A percentile compares a stretch with the other conserved stretches of the same genome.
These are phyloP conservation scores for Rhododendron williamsianum DNA, from an alignment of 148 eudicot genomes.

Conservation along the genomic window DNA sequence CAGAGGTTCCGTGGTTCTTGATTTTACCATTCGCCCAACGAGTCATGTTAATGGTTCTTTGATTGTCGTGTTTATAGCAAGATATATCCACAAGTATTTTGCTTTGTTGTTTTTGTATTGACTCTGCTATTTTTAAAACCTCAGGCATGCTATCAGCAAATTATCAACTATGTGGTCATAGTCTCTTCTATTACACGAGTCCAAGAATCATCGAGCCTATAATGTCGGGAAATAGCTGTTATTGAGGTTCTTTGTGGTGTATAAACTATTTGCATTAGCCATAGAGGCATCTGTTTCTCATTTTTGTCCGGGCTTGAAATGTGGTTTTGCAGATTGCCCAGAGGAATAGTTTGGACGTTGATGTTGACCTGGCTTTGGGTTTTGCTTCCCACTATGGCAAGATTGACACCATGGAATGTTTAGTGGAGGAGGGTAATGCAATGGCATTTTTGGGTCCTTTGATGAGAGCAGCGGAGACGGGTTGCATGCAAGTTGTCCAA, in stretches of 20 bases:
- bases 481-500: conserved; percentile 76
- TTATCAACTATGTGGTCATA: not conserved
- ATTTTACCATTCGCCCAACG: not conserved
- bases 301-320: not conserved
- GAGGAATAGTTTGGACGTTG: conserved; percentile 91
- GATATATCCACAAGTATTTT: not conserved
- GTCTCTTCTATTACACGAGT: not conserved
- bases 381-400: conserved; percentile 93
- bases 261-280: not conserved
- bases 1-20: not conserved
- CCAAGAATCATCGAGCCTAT: not conserved
- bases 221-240: not conserved
- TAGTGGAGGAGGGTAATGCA: conserved; percentile 93
- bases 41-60: not conserved
- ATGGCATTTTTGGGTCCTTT: conserved; percentile 93
- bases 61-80: not conserved
- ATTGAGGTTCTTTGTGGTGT: not conserved
- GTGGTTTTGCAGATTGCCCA: conserved; percentile 66
- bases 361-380: conserved; percentile 90
- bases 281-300: not conserved
- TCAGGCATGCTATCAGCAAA: not conserved
- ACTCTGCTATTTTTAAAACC: not conserved
- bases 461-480: conserved; percentile 93
- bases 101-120: not conserved
- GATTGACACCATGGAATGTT: conserved; percentile 87